These are phyloP conservation scores for Tritrichomonas musculus DNA, from an alignment of 208 protist genomes.

Conservation along the genomic window DNA sequence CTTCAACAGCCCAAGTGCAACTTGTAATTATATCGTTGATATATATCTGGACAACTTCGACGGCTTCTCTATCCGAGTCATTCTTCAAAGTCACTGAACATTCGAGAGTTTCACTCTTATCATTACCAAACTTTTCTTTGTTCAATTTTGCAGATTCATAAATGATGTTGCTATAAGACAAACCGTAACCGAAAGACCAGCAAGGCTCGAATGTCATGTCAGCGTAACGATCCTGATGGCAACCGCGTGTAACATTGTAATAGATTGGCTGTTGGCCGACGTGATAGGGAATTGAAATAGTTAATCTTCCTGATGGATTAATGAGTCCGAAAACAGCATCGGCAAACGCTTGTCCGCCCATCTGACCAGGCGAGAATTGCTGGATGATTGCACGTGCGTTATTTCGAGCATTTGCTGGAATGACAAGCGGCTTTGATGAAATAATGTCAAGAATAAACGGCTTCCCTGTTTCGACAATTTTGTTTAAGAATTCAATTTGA, in stretches of 20 bases:
- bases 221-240: neutral
- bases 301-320: conserved; percentile 46
- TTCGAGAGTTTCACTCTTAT: neutral
- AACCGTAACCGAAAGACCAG: conserved; percentile 48
- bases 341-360: conserved; percentile 46
- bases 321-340: conserved; percentile 44
- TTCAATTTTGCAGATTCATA: neutral
- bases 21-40: conserved; percentile 6
- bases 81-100: conserved; percentile 43
- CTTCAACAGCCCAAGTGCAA: neutral
- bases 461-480: neutral
- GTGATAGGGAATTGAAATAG: conserved; percentile 45
- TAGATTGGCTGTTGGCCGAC: conserved; percentile 8
- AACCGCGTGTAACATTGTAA: neutral
- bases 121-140: conserved; percentile 19
- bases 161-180: conserved; percentile 49
- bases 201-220: conserved; percentile 23
- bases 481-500: neutral
- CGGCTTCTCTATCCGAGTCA: conserved; percentile 34
- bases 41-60: conserved; percentile 51
- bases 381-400: conserved; percentile 40
- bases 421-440: conserved; percentile 42
- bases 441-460: conserved; percentile 47
- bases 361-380: conserved; percentile 47
- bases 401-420: conserved; percentile 29